A percentile compares a stretch with the other conserved stretches of the same genome.
These are phyloP conservation scores for Ananas comosus DNA, from an alignment of 176 grass and related monocot genomes.

Conservation along the genomic window DNA sequence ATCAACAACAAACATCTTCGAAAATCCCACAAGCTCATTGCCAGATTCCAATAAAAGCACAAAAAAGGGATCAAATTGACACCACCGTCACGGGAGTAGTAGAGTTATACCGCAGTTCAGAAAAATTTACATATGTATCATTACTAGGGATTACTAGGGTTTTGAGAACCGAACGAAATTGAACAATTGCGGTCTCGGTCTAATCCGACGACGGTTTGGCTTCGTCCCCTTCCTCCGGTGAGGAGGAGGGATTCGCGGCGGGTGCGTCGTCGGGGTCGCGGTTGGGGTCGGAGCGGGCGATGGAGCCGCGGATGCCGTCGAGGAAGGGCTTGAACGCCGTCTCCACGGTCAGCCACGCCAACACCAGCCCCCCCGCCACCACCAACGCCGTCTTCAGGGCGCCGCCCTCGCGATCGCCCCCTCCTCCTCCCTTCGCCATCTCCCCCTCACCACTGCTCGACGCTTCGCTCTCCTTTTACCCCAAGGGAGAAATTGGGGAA, in stretches of 20 bases:
- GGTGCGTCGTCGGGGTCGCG: constrained; percentile 38
- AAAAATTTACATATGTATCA: not conserved
- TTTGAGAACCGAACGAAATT: not conserved
- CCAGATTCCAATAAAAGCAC: not conserved
- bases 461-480: constrained; percentile 11
- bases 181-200: not conserved
- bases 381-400: constrained; percentile 70
- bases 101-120: not conserved
- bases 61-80: not conserved
- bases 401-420: constrained; percentile 28
- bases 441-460: constrained; percentile 5
- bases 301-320: constrained; percentile 53
- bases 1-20: too few relatives aligned
- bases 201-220: not conserved
- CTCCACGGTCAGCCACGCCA: constrained; percentile 81
- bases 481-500: too few relatives aligned
- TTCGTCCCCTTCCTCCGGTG: not conserved
- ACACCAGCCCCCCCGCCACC: constrained; percentile 55
- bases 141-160: not conserved
- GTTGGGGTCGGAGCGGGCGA: constrained; percentile 37
- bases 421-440: constrained; percentile 53
- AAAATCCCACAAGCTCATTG: not conserved
- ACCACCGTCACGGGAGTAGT: not conserved
- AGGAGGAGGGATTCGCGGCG: constrained; percentile 20
- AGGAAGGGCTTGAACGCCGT: constrained; percentile 76